Evolutionary conservation across 1,139 yeast species (phyloP).

Genomic region (Saccharomyces hybrid): DNA sequence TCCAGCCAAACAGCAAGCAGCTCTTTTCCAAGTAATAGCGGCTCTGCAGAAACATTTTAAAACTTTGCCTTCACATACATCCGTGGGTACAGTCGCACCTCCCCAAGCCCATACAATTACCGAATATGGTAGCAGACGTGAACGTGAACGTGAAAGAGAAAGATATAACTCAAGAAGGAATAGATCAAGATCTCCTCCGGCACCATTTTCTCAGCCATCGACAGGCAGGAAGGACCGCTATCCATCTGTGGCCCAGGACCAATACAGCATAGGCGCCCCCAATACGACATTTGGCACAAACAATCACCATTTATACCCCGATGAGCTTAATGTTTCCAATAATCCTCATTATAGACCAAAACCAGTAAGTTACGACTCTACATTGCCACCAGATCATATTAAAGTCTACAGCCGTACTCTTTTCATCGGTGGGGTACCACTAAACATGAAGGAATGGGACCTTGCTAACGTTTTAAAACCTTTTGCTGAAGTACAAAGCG

Average conservation of each 20-base stretch:
- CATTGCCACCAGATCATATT: constrained; percentile 71
- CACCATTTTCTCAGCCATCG: constrained; percentile 7
- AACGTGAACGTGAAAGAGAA: constrained; percentile 25
- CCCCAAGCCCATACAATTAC: constrained; percentile 16
- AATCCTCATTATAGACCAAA: constrained; percentile 68
- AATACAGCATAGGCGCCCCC: constrained; percentile 12
- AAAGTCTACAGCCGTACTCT: constrained; percentile 84
- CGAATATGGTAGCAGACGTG: constrained; percentile 29
- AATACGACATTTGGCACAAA: constrained; percentile 22
- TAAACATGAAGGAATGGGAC: constrained; percentile 67
- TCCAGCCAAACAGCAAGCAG: constrained; percentile 34
- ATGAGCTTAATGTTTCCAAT: constrained; percentile 60
- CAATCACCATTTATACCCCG: constrained; percentile 33
- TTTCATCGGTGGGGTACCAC: constrained; percentile 90
- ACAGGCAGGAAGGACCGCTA: constrained; percentile 9
- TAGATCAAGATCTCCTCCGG: constrained; percentile 33
- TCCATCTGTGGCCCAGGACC: constrained; percentile 3
- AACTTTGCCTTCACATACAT: background rate
- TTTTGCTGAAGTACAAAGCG: constrained; percentile 91
- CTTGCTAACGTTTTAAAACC: constrained; percentile 65
- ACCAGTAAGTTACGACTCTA: constrained; percentile 58
- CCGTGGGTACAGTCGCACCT: constrained; percentile 2
- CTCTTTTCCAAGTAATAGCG: constrained; percentile 40
- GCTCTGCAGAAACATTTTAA: constrained; percentile 29
- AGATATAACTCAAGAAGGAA: constrained; percentile 19